A percentile compares a stretch with the other conserved stretches of the same genome.
These are phyloP conservation scores for Saccharomycopsis fibuligera DNA, from an alignment of 805 yeast genomes.

Conservation along the genomic window DNA sequence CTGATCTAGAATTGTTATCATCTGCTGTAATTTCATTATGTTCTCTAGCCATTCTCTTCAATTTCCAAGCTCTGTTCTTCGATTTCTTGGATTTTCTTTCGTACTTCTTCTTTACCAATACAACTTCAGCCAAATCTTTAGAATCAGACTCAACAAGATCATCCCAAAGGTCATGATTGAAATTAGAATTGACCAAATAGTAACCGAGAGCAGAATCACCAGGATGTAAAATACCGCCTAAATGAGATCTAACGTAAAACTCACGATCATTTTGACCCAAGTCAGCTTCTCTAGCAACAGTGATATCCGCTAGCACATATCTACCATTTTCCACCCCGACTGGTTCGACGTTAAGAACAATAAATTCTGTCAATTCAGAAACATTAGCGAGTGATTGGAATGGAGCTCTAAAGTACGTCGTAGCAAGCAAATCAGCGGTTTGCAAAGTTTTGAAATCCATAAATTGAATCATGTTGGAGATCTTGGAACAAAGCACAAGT, in stretches of 20 bases:
- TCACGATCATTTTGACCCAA: conserved; percentile 80
- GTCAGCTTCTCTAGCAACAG: conserved; percentile 85
- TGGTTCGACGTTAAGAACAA: conserved; percentile 91
- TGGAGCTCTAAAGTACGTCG: conserved; percentile 75
- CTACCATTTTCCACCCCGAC: conserved; percentile 75
- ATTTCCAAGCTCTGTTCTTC: conserved; percentile 81
- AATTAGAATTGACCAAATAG: conserved; percentile 76
- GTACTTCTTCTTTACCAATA: conserved; percentile 83
- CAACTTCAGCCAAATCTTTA: conserved; percentile 73
- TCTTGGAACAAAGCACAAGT: conserved; percentile 76
- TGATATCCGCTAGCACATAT: conserved; percentile 79
- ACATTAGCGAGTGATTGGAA: conserved; percentile 73
- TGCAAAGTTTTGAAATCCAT: conserved; percentile 80
- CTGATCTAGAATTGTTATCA: conserved; percentile 55
- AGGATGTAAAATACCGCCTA: conserved; percentile 92
- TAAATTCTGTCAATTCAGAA: conserved; percentile 73
- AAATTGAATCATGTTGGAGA: conserved; percentile 79
- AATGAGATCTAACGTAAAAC: conserved; percentile 80
- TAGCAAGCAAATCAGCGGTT: conserved; percentile 64
- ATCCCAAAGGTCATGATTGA: conserved; percentile 84
- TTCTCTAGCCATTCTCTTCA: conserved; percentile 96
- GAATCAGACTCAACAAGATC: conserved; percentile 43
- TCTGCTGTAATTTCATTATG: conserved; percentile 82
- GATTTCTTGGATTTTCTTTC: conserved; percentile 68
- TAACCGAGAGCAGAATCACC: conserved; percentile 96